Base-by-base conservation (phyloP, 352 stramenopile species). In the Phytophthora hybrid region DNA sequence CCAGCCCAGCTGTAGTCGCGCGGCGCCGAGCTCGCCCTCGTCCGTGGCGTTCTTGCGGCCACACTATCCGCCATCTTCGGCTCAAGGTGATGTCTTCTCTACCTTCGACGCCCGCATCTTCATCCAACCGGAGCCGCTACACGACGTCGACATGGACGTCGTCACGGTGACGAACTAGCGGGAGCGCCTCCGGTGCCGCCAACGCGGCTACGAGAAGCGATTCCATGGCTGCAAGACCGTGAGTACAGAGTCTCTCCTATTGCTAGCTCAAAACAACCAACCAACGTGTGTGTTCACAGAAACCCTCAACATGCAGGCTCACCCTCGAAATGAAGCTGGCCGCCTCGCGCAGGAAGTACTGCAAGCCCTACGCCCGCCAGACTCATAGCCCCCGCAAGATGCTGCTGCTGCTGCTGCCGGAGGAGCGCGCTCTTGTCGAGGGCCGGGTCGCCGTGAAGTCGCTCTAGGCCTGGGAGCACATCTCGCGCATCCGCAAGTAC, bases 201-300 rank as follows among this genome's bases (percentile, higher is more conserved):
- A 86, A 63, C 70, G 79, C 16, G 52, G 63, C 16, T 86, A 86
- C 63, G 79, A 84, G 59, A 82, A 84, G 53, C 63, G 68, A 14
- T 86, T 84, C 61, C 77, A 77, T 11, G 51, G 63, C 39, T 81
- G 77, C 65, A 81, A 80, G 55, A 74, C 67, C 61, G 77, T 90
- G 68, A 69, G 82, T 83, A 63, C 14, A 49, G 54, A 32, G 14
- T 26, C 23, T 26, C 1, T 44, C 7, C 11, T 14, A 44, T 44
- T 44, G 37, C 37, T 14, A 14, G 13, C 37, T 44, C 37, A 44
- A 44, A 14, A 23, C 29, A 49, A 16, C 9, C 59, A 68, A 68
- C 59, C 55, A 23, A 66, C 39, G 37, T 60, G 57, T 76, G 32
- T 65, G 16, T 31, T 64, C 32, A 46, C 53, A 85, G 78, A 63